Evolutionary conservation across 805 yeast species (phyloP), one percentile per base, ranked within the genome.

Genomic region (Yamadazyma philogaea): DNA sequence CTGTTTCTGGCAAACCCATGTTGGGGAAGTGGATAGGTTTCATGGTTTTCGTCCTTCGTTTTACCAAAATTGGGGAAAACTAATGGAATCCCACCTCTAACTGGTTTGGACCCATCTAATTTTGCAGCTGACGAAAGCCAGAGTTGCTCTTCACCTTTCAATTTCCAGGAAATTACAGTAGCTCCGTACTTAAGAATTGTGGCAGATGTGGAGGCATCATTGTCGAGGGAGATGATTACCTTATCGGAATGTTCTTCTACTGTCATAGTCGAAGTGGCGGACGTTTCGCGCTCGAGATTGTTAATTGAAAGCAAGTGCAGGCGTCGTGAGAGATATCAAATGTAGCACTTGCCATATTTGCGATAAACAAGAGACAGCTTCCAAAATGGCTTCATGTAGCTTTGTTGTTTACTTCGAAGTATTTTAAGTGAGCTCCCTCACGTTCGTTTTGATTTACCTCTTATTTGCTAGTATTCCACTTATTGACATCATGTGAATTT

Each of bases 1-100:
- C 91, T 82, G 62, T 79, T 84, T 63, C 99, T 77, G 15, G 96
- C 99, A 68, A 93, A 86, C 1, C 99, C 99, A 60, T 93, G 99
- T 68, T 93, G 98, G 15, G 97, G 97, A 50, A 93, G 75, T 27
- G 75, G 61, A 39, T 70, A 72, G 30, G 89, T 78, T 3, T 86
- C 85, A 44, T 67, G 72, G 7, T 42, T 19, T 43, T 69, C 74
- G 6, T 76, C 72, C 24, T 73, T 70, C 11, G 73, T 69, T 50
- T 81, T 89, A 46, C 99, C 98, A 56, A 86, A 86, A 1, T 84
- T 87, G 2, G 99, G 99, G 75, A 93, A 93, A 7, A 91, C 98
- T 18, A 93, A 70, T 10, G 99, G 99, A 40, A 93, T 87, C 39
- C 99, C 99, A 50, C 99, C 99, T 61, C 99, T 79, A 15, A 93